Evolutionary conservation across 495 filamentous ascomycete genomes (phyloP), one percentile per base, ranked within the genome.

Genomic region (Amphirosellinia nigrospora): DNA sequence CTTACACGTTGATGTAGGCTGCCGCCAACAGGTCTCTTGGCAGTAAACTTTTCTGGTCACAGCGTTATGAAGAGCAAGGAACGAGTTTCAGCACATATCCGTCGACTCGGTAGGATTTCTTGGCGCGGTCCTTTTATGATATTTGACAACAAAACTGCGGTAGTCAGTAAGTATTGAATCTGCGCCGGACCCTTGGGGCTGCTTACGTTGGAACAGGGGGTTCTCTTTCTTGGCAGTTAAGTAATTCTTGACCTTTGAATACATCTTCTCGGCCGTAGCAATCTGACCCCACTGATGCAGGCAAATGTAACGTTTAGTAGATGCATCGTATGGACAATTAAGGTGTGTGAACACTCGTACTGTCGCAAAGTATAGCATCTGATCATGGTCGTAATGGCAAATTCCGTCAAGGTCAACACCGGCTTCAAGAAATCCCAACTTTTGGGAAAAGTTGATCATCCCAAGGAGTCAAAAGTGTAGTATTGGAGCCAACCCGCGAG

Each of bases 401-500:
- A 58, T 58, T 32, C 67, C n/a, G 87, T 82, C 80, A 32, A 87
- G 81, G 41, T 88, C 87, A 9, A 82, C 64, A 32, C 85, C 87
- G 19, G 66, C 46, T 63, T 86, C 84, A 1, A 88, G 77, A 69
- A 87, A 86, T 1, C 86, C 85, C 61, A 89, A 82, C 30, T 83
- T 82, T 55, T 86, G 80, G 4, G 83, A 85, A 64, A 84, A 88
- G 0, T 85, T 87, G 52, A 89, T 84, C 64, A 83, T 76, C 7
- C 86, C 84, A 46, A 89, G 86, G 88, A 86, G 71, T 89, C 88
- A 69, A 86, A 88, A 0, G 87, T 86, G 70, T 85, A 89, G 50
- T 82, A 86, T 67, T 88, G 87, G 41, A 88, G 76, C 85, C 86
- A 88, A 60, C 85, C 77, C 0, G 80, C 80, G 4, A 90, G 78